phyloP scores from a whole-genome alignment of 2,329 filamentous ascomycete species.

The Verticillium tricorpus region DNA sequence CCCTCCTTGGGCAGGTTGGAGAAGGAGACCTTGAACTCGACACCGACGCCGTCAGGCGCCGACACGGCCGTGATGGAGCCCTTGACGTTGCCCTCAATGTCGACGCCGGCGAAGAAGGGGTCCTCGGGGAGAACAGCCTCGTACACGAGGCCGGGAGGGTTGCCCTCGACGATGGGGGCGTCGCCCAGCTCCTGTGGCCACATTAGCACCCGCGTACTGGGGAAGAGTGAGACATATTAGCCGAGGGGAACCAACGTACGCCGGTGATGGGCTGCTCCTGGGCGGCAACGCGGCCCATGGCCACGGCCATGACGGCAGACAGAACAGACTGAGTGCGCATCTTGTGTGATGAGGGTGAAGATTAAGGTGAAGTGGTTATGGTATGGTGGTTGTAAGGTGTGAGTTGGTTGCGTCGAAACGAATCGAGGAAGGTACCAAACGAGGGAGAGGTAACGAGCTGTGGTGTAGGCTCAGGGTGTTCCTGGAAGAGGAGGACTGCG shows the following conservation, averaged over 20 bases:
- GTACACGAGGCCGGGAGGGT: conserved; percentile 51
- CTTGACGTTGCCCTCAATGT: conserved; percentile 47
- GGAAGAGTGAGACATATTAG: neutral
- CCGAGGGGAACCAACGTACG: conserved; percentile 6
- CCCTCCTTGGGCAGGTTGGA: conserved; percentile 52
- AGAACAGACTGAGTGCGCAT: conserved; percentile 18
- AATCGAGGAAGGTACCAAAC: neutral
- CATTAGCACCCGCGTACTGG: neutral
- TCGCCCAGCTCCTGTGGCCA: conserved; percentile 33
- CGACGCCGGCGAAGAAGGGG: conserved; percentile 44
- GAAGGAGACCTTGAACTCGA: conserved; percentile 51
- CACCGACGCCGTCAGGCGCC: conserved; percentile 45
- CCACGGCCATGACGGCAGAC: conserved; percentile 21
- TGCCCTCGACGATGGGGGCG: conserved; percentile 48
- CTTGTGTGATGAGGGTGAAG: neutral
- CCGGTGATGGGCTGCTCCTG: conserved; percentile 13
- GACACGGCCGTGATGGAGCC: conserved; percentile 45
- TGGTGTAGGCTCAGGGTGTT: neutral
- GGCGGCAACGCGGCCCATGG: conserved; percentile 21
- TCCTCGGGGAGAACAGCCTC: conserved; percentile 50
- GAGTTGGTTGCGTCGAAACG: neutral
- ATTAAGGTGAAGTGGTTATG: neutral
- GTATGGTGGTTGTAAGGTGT: neutral
- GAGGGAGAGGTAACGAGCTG: neutral
- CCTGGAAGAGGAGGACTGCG: neutral